Base-by-base conservation (phyloP, 305 asterid genomes). In the Ilex paraguariensis region DNA sequence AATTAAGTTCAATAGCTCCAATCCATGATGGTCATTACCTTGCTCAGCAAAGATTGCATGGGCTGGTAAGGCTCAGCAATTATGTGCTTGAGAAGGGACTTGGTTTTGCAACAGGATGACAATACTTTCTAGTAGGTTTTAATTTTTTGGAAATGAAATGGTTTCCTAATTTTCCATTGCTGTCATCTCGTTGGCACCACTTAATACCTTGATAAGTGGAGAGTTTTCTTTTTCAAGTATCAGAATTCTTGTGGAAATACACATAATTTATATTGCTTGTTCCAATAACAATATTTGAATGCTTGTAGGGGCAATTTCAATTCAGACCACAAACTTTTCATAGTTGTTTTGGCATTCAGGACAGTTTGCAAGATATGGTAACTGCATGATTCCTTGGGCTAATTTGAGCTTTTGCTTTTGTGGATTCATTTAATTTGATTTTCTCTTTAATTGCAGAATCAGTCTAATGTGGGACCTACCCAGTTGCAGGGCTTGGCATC, bases 271-370 rank as follows among this genome's bases (percentile, higher is more conserved):
- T 21, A 21, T 21, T 21, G 28, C 28, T 21, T 21, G 28, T 21
- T 52, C 13, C 11, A 13, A 32, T 65, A 33, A 52, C 16, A 54
- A 53, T 72, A 5, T 31, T 28, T 54, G 54, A 55, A 59, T 59
- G 54, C 65, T 48, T 67, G 44, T 73, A 68, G 70, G 67, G 67
- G 10, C 62, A 60, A 64, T 28, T 73, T 40, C 74, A 64, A 30
- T 56, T 73, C 31, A 49, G 68, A 17, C 63, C 66, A 13, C 65
- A 59, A 51, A 69, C 58, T 60, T 54, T 55, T 56, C 66, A 40
- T 10, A 64, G 56, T 49, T 55, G 42, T 56, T 56, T 64, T 31
- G 52, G 16, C 2, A 60, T 64, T 44, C 64, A 56, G 61, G 67
- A 53, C 48, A 60, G 63, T 28, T 45, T 48, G 40, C 70, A 67